Conservation (phyloP, 2,329 filamentous ascomycete species). For the Stagonosporopsis rhizophila region DNA sequence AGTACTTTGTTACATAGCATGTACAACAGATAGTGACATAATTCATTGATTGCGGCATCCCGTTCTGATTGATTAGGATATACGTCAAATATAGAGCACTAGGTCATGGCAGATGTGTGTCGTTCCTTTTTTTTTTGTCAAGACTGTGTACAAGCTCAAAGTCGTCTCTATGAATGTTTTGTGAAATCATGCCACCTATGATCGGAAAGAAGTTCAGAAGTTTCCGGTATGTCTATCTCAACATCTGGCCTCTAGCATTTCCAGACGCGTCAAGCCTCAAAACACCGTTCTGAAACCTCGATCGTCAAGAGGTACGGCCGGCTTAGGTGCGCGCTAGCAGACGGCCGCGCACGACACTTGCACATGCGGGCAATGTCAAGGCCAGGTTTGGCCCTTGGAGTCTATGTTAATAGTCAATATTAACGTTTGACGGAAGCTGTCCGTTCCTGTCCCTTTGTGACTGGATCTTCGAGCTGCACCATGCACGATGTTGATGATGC, state of each 20-base stretch:
- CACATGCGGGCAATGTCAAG: neutral
- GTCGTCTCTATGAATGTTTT: too few relatives aligned
- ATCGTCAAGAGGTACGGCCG: neutral
- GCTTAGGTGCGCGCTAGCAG: neutral
- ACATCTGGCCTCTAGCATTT: neutral
- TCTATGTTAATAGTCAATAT: neutral
- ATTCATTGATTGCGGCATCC: too few relatives aligned
- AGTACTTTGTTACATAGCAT: too few relatives aligned
- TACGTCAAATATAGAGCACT: too few relatives aligned
- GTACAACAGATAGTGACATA: too few relatives aligned
- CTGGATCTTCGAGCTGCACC: neutral
- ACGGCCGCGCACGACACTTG: neutral
- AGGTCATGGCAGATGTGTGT: too few relatives aligned
- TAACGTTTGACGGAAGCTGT: neutral
- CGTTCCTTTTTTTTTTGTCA: too few relatives aligned
- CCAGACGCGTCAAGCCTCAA: neutral
- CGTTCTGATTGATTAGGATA: too few relatives aligned
- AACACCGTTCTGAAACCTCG: constrained; percentile 9
- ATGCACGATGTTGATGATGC: neutral
- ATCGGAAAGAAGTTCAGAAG: neutral
- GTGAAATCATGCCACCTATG: too few relatives aligned
- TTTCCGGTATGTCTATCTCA: neutral
- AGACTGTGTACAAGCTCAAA: too few relatives aligned
- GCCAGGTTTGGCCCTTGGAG: neutral
- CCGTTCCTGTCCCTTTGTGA: neutral